A percentile compares a stretch with the other conserved stretches of the same genome.
phyloP scores from a whole-genome alignment of 257 asterid genomes.

The Solanum ahanhuiri region DNA sequence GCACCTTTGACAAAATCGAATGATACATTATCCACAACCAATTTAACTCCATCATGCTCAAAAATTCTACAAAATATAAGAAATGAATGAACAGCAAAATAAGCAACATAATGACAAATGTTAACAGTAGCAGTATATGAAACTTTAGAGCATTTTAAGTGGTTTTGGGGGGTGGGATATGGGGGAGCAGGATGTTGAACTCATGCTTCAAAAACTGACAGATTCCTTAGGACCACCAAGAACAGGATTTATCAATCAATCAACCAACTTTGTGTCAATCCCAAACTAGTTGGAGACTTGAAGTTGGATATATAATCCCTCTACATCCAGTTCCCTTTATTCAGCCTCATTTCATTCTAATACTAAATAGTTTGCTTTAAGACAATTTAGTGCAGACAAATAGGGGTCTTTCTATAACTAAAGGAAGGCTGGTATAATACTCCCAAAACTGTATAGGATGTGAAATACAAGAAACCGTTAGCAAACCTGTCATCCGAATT shows the following conservation, averaged over 20 bases:
- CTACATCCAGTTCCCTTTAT: not conserved
- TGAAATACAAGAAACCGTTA: not conserved
- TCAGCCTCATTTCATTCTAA: not conserved
- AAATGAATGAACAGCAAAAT: not conserved
- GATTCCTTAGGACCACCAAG: not conserved
- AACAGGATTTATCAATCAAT: not conserved
- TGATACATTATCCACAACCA: slow-evolving; percentile 84
- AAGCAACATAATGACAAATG: not conserved
- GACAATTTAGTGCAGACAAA: not conserved
- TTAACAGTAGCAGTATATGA: not conserved
- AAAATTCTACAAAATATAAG: slow-evolving; percentile 42
- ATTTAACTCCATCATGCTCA: slow-evolving; percentile 83
- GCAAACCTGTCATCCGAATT: slow-evolving; percentile 70
- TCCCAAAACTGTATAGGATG: not conserved
- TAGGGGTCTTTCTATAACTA: not conserved
- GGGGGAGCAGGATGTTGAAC: not conserved
- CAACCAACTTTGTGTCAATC: not conserved
- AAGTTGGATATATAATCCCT: not conserved
- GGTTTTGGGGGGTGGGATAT: not conserved
- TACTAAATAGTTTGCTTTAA: not conserved
- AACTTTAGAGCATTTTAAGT: not conserved
- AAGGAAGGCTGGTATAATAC: not conserved
- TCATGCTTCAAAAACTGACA: not conserved
- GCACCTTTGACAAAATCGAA: slow-evolving; percentile 83
- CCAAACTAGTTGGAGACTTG: not conserved